Percentiles rank a stretch among this genome's conserved stretches.
Conservation (phyloP, 768 basidiomycete species). For the Gloeopeniophorella convolvens region DNA sequence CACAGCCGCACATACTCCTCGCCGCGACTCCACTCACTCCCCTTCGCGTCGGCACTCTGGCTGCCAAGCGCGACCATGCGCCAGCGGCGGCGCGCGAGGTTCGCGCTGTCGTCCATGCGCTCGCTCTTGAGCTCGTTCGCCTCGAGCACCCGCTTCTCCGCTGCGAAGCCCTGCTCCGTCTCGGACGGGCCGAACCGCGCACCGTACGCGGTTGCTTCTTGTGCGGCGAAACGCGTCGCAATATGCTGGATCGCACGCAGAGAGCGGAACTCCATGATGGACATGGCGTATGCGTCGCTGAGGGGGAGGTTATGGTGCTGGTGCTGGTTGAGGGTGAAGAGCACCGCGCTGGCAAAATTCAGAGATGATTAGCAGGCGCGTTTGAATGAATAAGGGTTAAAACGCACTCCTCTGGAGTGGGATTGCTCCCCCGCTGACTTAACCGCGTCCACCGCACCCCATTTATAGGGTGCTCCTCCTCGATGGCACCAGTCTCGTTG, state of each 20-base stretch:
- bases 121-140: conserved; percentile 49
- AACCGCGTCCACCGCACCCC: conserved; percentile 73
- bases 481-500: conserved; percentile 60
- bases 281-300: conserved; percentile 71
- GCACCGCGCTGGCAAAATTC: conserved; percentile 56
- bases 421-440: conserved; percentile 75
- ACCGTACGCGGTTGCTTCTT: conserved; percentile 77
- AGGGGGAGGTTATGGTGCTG: conserved; percentile 55
- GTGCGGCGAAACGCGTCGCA: conserved; percentile 63
- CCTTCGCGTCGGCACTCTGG: conserved; percentile 21
- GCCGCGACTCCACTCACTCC: conserved; percentile 62
- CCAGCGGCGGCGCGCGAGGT: conserved; percentile 71
- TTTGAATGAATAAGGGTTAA: conserved; percentile 2
- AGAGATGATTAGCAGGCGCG: no score
- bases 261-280: conserved; percentile 81
- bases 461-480: conserved; percentile 46
- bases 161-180: conserved; percentile 52
- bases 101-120: conserved; percentile 51
- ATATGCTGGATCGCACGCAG: conserved; percentile 82
- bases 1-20: conserved; percentile 66
- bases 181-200: conserved; percentile 54
- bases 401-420: conserved; percentile 88
- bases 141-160: conserved; percentile 55
- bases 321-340: conserved; percentile 75
- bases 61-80: conserved; percentile 38